Evolutionary conservation across 495 filamentous ascomycete genomes (phyloP).

Genomic region (Cercophora sp.): DNA sequence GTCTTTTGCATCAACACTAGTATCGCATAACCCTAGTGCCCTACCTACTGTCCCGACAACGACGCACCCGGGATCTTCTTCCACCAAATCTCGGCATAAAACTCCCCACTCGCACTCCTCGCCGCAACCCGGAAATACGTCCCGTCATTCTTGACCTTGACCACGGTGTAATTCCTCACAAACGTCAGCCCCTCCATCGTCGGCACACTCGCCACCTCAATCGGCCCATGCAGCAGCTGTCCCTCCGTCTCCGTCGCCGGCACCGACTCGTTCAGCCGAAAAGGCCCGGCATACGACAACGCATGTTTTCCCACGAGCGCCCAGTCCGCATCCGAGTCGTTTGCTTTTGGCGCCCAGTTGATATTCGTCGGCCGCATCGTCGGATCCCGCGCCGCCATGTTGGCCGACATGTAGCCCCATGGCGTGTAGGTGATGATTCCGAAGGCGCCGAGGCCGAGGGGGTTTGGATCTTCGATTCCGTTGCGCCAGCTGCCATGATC

Average conservation of each 20-base stretch:
- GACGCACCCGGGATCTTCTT: too few species aligned
- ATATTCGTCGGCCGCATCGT: not conserved
- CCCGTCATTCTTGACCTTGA: not conserved
- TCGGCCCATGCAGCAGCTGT: constrained; percentile 8
- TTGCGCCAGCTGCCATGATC: not conserved
- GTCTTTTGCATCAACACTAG: too few species aligned
- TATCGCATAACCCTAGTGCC: too few species aligned
- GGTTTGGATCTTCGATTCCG: not conserved
- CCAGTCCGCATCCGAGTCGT: constrained; percentile 1
- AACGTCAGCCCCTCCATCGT: not conserved
- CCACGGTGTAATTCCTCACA: not conserved
- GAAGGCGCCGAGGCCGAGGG: not conserved
- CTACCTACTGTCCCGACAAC: too few species aligned
- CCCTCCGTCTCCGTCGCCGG: not conserved
- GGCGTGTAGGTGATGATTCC: constrained; percentile 7
- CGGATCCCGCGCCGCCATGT: not conserved
- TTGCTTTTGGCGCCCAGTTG: constrained; percentile 1
- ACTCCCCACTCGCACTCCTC: not conserved
- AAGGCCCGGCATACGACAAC: not conserved
- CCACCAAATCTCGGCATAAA: not conserved
- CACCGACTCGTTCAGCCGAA: constrained; percentile 1
- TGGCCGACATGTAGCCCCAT: constrained; percentile 7
- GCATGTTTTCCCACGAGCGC: constrained; percentile 1
- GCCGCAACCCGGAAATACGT: not conserved
- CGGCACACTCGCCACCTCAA: constrained; percentile 4